Percentiles rank a stretch among this genome's conserved stretches.
phyloP scores from a whole-genome alignment of 768 basidiomycete genomes.

The Termitomyces sp. region DNA sequence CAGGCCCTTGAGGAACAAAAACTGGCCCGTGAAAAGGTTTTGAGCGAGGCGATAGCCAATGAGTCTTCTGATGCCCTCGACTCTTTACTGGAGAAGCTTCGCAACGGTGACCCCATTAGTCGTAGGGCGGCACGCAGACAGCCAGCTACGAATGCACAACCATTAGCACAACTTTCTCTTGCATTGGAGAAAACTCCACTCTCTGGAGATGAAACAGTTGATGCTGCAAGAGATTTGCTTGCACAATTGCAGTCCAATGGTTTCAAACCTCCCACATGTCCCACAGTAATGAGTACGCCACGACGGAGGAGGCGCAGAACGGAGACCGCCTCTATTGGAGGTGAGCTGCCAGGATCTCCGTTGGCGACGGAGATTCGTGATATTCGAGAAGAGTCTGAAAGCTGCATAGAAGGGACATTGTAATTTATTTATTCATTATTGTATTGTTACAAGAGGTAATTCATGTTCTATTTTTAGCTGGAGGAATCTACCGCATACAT shows the following conservation, averaged over 20 bases:
- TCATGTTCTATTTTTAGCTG: background rate
- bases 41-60: slow-evolving; percentile 30
- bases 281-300: slow-evolving; percentile 33
- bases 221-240: slow-evolving; percentile 70
- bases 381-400: slow-evolving; percentile 9
- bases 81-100: slow-evolving; percentile 62
- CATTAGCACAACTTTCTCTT: slow-evolving; percentile 27
- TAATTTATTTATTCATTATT: background rate
- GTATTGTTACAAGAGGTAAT: background rate
- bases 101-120: slow-evolving; percentile 59
- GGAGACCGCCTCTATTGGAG: slow-evolving; percentile 18
- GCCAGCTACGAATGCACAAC: slow-evolving; percentile 29
- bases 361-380: slow-evolving; percentile 27
- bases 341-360: slow-evolving; percentile 26
- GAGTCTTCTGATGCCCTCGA: slow-evolving; percentile 65
- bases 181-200: slow-evolving; percentile 26
- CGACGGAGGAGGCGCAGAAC: slow-evolving; percentile 32
- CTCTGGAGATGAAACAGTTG: slow-evolving; percentile 27
- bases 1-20: slow-evolving; percentile 60
- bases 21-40: slow-evolving; percentile 45
- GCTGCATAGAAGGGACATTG: slow-evolving; percentile 1
- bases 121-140: slow-evolving; percentile 52
- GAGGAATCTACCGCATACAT: background rate
- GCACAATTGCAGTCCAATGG: slow-evolving; percentile 68
- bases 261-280: slow-evolving; percentile 48